These are phyloP conservation scores for Rosellinia necatrix DNA, from an alignment of 2,329 filamentous ascomycete genomes.

Conservation along the genomic window DNA sequence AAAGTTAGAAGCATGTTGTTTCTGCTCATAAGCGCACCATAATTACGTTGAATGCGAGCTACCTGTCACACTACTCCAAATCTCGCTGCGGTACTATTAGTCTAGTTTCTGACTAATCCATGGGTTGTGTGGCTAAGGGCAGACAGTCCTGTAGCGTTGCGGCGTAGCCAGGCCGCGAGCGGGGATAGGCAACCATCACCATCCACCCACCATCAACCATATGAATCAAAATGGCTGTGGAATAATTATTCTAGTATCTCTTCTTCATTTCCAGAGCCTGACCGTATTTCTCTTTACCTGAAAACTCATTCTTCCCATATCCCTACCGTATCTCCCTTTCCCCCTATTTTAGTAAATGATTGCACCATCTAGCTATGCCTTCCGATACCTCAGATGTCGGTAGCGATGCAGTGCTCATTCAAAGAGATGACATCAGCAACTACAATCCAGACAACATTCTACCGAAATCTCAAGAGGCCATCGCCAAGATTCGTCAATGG, in stretches of 20 bases:
- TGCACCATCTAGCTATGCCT: background rate
- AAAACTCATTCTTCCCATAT: background rate
- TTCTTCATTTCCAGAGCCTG: background rate
- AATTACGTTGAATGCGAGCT: too few relatives aligned
- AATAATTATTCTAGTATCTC: background rate
- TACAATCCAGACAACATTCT: constrained; percentile 7
- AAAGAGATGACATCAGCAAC: constrained; percentile 9
- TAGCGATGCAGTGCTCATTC: constrained; percentile 2
- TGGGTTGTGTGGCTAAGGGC: too few relatives aligned
- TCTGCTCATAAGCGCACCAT: too few relatives aligned
- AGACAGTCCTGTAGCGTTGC: background rate
- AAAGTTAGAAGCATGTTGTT: too few relatives aligned
- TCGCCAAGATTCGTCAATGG: constrained; percentile 9
- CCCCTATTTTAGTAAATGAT: background rate
- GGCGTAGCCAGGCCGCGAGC: background rate
- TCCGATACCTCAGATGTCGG: background rate
- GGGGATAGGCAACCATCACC: background rate
- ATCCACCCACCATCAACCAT: too few relatives aligned
- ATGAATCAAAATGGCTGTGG: background rate
- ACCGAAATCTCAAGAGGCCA: background rate
- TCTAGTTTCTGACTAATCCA: too few relatives aligned
- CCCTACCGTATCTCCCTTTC: background rate
- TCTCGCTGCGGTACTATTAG: too few relatives aligned
- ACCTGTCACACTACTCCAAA: too few relatives aligned
- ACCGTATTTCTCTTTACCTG: background rate